Percentiles rank a stretch among this genome's conserved stretches.
These are phyloP conservation scores for Penicillium turbatum DNA, from an alignment of 495 filamentous ascomycete species.

Conservation along the genomic window DNA sequence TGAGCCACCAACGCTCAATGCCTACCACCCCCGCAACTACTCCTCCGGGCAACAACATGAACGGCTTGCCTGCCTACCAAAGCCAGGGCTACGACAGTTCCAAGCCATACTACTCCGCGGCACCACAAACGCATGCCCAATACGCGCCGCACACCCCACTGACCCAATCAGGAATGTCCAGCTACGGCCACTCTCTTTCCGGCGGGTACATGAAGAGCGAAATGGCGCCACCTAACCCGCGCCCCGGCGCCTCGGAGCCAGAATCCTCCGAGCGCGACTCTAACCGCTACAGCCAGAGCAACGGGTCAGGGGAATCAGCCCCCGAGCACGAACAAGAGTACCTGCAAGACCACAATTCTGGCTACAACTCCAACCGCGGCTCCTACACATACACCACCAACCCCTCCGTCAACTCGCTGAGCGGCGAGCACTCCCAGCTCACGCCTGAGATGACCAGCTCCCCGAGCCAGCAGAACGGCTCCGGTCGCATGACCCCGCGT, in stretches of 20 bases:
- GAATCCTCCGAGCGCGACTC: slow-evolving; percentile 67
- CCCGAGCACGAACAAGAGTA: slow-evolving; percentile 79
- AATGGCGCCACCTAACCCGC: slow-evolving; percentile 80
- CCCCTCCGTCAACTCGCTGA: slow-evolving; percentile 57
- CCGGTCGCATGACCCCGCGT: slow-evolving; percentile 83
- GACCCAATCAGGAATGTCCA: slow-evolving; percentile 61
- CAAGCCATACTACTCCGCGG: slow-evolving; percentile 76
- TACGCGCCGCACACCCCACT: slow-evolving; percentile 63
- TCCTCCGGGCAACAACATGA: slow-evolving; percentile 72
- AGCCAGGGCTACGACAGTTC: slow-evolving; percentile 67
- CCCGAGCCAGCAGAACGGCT: slow-evolving; percentile 73
- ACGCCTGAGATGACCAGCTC: slow-evolving; percentile 83
- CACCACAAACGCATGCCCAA: slow-evolving; percentile 62
- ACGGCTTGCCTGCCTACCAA: slow-evolving; percentile 74
- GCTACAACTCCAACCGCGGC: slow-evolving; percentile 63
- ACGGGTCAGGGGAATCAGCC: slow-evolving; percentile 61
- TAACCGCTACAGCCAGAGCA: slow-evolving; percentile 56
- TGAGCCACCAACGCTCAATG: slow-evolving; percentile 81
- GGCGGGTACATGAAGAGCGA: slow-evolving; percentile 79
- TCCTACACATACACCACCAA: slow-evolving; percentile 72
- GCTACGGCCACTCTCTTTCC: slow-evolving; percentile 58
- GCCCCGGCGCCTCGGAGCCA: slow-evolving; percentile 48
- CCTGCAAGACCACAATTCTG: slow-evolving; percentile 60
- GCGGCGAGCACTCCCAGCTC: slow-evolving; percentile 74
- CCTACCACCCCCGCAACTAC: slow-evolving; percentile 93